These are phyloP conservation scores for Penicillium sp. DNA, from an alignment of 2,329 filamentous ascomycete species.

Conservation along the genomic window DNA sequence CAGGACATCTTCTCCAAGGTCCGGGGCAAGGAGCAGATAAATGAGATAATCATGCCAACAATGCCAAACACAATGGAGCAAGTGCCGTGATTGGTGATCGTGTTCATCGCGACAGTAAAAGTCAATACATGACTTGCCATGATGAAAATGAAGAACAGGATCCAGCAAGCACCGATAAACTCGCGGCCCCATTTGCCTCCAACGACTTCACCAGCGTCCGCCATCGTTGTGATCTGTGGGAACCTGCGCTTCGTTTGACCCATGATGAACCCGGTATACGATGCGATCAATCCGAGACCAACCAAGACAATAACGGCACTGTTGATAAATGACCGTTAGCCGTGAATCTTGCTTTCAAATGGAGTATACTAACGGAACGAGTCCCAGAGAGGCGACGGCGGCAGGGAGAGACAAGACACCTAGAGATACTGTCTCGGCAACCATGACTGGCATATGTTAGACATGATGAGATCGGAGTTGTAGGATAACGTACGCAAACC, in stretches of 20 bases:
- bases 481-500: slow-evolving; percentile 32
- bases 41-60: slow-evolving; percentile 55
- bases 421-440: slow-evolving; percentile 52
- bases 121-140: slow-evolving; percentile 67
- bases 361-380: slow-evolving; percentile 44
- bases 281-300: slow-evolving; percentile 50
- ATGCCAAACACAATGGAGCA: slow-evolving; percentile 61
- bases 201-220: slow-evolving; percentile 60
- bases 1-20: slow-evolving; percentile 59
- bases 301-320: slow-evolving; percentile 51
- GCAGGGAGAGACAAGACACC: slow-evolving; percentile 51
- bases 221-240: slow-evolving; percentile 59
- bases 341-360: too few species aligned
- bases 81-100: slow-evolving; percentile 54
- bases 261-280: slow-evolving; percentile 57
- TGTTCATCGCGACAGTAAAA: slow-evolving; percentile 63
- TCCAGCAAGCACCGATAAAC: slow-evolving; percentile 56
- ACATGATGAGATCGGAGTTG: neutral
- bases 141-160: slow-evolving; percentile 61
- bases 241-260: slow-evolving; percentile 54
- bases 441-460: slow-evolving; percentile 39
- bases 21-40: slow-evolving; percentile 54
- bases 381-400: slow-evolving; percentile 47
- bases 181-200: slow-evolving; percentile 57
- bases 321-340: too few species aligned